These are phyloP conservation scores for Raphidocelis subcapitata DNA, from an alignment of 139 green algal species.

Conservation along the genomic window DNA sequence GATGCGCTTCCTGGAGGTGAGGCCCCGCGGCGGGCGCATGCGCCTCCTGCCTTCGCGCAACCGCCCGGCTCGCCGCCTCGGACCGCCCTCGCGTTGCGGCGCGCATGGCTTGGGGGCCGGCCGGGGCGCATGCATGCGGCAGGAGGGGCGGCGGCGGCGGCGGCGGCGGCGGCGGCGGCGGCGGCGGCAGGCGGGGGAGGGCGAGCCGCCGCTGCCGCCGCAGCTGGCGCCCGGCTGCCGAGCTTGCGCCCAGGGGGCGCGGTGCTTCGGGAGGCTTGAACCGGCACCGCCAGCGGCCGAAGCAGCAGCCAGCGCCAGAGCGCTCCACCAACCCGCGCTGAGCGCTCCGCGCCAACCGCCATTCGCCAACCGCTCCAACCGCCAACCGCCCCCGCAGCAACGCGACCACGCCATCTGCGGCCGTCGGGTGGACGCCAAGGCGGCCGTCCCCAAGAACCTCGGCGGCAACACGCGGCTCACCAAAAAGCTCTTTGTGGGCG, in stretches of 20 bases:
- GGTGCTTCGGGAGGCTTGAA: no score
- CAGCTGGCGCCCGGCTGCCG: no score
- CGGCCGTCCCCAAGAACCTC: conserved; percentile 62
- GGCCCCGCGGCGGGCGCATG: not conserved
- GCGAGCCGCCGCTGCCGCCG: no score
- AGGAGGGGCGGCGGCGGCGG: not conserved
- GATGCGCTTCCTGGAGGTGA: conserved; percentile 64
- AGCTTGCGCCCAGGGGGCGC: no score
- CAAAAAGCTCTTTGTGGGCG: conserved; percentile 83
- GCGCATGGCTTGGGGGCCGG: not conserved
- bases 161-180: conserved; percentile 6
- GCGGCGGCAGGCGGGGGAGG: not conserved
- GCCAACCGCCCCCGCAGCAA: conserved; percentile 31
- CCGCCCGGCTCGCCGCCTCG: not conserved
- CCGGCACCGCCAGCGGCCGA: no score
- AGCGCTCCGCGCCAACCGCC: not conserved
- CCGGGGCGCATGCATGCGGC: not conserved
- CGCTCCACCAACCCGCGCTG: not conserved
- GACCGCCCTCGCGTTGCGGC: not conserved
- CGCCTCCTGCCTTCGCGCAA: not conserved
- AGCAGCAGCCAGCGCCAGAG: not conserved
- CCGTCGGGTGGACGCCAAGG: conserved; percentile 68
- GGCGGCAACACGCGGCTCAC: conserved; percentile 47
- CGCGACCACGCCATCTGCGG: conserved; percentile 65
- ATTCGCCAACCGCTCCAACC: not conserved